Percentiles rank a stretch among this genome's conserved stretches.
Evolutionary conservation across 345 rosid species (phyloP).

Genomic region (Corymbia maculata): DNA sequence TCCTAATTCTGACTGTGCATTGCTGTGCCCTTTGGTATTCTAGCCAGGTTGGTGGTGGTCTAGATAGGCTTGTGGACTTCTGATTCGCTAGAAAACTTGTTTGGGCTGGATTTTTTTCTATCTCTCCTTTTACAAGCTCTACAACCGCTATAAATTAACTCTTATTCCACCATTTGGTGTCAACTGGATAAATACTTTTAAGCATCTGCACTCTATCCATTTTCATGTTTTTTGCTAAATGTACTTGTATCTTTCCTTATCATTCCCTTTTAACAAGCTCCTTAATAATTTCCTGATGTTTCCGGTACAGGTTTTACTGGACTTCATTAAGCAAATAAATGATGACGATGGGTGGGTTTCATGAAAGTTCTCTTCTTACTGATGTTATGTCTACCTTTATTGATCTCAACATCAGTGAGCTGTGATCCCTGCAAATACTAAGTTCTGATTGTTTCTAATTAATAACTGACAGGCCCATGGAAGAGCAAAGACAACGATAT

Average conservation of each 20-base stretch:
- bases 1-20: background rate
- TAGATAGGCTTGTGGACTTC: background rate
- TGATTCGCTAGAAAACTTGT: background rate
- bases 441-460: background rate
- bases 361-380: background rate
- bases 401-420: background rate
- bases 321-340: slow-evolving; percentile 85
- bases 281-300: background rate
- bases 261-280: background rate
- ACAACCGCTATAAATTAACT: background rate
- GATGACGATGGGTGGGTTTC: slow-evolving; percentile 88
- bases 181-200: background rate
- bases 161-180: background rate
- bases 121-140: background rate
- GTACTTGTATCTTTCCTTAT: background rate
- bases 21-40: background rate
- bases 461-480: slow-evolving; percentile 72
- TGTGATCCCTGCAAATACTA: background rate
- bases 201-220: background rate
- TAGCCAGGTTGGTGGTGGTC: background rate
- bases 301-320: slow-evolving; percentile 67
- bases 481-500: slow-evolving; percentile 94
- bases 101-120: background rate
- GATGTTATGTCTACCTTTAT: background rate
- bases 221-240: background rate